phyloP scores from a whole-genome alignment of 306 rosid species.

The Quercus suber region DNA sequence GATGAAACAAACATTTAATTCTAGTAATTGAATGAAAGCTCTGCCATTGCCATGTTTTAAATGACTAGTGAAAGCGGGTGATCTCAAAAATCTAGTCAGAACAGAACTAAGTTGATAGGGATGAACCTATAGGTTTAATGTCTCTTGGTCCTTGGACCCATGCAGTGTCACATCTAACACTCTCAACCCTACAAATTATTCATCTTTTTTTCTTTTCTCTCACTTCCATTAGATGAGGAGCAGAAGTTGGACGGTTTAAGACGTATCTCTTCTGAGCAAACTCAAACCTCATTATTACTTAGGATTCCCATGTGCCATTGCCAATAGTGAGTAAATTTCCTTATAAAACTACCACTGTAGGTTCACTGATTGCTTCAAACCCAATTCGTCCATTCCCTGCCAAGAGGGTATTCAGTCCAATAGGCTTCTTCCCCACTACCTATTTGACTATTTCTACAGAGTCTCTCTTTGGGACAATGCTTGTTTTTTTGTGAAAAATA shows the following conservation, averaged over 20 bases:
- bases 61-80: slow-evolving; percentile 20
- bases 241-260: slow-evolving; percentile 20
- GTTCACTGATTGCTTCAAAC: slow-evolving; percentile 23
- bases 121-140: slow-evolving; percentile 23
- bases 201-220: neutral
- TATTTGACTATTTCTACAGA: slow-evolving; percentile 11
- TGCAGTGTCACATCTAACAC: slow-evolving; percentile 54
- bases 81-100: slow-evolving; percentile 26
- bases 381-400: slow-evolving; percentile 51
- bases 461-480: slow-evolving; percentile 24
- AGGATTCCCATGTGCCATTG: neutral
- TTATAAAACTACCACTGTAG: slow-evolving; percentile 13
- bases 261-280: slow-evolving; percentile 16
- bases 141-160: slow-evolving; percentile 42
- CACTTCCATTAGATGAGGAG: slow-evolving; percentile 9
- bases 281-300: slow-evolving; percentile 35
- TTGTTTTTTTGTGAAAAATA: slow-evolving; percentile 18
- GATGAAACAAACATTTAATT: slow-evolving; percentile 18
- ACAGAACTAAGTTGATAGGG: slow-evolving; percentile 32
- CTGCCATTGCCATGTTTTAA: slow-evolving; percentile 6
- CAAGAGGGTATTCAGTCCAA: slow-evolving; percentile 47
- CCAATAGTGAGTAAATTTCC: slow-evolving; percentile 2
- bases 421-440: slow-evolving; percentile 43
- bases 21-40: slow-evolving; percentile 1
- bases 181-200: slow-evolving; percentile 28